Base-by-base conservation (phyloP, 176 grass and related monocot species). In the Raddia distichophylla region DNA sequence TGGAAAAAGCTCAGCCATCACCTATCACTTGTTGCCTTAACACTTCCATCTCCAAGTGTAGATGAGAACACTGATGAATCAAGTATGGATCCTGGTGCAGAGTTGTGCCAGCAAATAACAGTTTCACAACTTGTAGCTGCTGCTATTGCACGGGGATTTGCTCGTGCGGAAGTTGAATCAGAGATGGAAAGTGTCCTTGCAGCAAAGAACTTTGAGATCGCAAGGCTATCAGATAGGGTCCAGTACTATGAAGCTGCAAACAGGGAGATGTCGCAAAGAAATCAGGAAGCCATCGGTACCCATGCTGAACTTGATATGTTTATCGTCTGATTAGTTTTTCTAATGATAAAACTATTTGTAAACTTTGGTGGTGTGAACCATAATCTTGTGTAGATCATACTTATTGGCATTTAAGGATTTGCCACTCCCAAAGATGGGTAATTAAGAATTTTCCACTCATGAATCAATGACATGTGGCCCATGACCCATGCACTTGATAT, bases 171-270 rank as follows among this genome's bases (percentile, higher is more conserved):
- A 82, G 77, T 89, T 73, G 91, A 86, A 72, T 55, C 60, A 32
- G 89, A 99, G 77, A 89, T 96, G 89, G 91, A 99, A 79, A 75
- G 85, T 66, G 64, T 82, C 43, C 80, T 96, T 85, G 71, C 84
- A 66, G 74, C 81, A 73, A 96, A 99, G 83, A 99, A 96, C 90
- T 99, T 93, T 68, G 93, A 99, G 80, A 92, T 99, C 47, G 83
- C 90, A 63, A 99, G 97, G 82, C 74, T 99, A 71, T 90, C 73
- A 60, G 97, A 99, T 85, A 82, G 97, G 70, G 88, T 99, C 34
- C 97, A 99, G 57, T 99, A 96, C 77, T 99, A 96, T 85, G 97
- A 99, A 86, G 87, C 93, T 74, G 91, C 91, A 64, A 99, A 99
- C 84, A 92, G 87, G 82, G 93, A 99, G 78, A 99, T 99, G 91